Evolutionary conservation across 306 rosid genomes (phyloP).

Genomic region (Vigna trinervia): DNA sequence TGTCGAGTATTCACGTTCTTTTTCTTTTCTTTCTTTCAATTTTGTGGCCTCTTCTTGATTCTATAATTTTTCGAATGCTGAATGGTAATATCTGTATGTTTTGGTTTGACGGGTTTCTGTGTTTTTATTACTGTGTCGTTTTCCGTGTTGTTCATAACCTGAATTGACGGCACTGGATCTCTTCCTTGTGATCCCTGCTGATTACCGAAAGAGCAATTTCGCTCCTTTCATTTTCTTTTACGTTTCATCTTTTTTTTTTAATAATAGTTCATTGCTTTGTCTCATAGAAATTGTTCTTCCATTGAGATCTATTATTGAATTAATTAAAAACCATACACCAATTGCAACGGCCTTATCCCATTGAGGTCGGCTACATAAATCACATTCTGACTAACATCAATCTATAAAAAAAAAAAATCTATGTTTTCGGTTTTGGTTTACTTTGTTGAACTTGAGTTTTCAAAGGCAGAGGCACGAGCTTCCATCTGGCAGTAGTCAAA

Average conservation of each 20-base stretch:
- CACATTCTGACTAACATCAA: not conserved
- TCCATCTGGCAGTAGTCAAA: constrained; percentile 11
- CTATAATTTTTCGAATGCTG: not conserved
- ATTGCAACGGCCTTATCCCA: not conserved
- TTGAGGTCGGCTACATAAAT: not conserved
- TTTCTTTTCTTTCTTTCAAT: not conserved
- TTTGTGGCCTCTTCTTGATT: not conserved
- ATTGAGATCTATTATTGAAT: not conserved
- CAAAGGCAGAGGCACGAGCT: not conserved
- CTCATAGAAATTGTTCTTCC: not conserved
- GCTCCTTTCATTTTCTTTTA: not conserved
- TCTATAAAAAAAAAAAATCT: not conserved
- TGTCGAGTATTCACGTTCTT: not conserved
- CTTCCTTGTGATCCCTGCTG: not conserved
- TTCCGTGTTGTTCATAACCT: not conserved
- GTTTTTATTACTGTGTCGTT: not conserved
- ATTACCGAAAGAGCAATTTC: not conserved
- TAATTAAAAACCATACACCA: not conserved
- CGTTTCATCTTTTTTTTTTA: not conserved
- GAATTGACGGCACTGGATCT: constrained; percentile 18
- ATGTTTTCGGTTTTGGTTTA: not conserved
- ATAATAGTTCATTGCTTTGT: too few relatives aligned
- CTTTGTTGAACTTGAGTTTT: constrained; percentile 16
- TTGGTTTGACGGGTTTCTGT: not conserved
- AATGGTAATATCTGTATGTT: not conserved